Evolutionary conservation across 78 protist species (phyloP), one percentile per base, ranked within the genome.

Genomic region (Dictyostelium intermedium): DNA sequence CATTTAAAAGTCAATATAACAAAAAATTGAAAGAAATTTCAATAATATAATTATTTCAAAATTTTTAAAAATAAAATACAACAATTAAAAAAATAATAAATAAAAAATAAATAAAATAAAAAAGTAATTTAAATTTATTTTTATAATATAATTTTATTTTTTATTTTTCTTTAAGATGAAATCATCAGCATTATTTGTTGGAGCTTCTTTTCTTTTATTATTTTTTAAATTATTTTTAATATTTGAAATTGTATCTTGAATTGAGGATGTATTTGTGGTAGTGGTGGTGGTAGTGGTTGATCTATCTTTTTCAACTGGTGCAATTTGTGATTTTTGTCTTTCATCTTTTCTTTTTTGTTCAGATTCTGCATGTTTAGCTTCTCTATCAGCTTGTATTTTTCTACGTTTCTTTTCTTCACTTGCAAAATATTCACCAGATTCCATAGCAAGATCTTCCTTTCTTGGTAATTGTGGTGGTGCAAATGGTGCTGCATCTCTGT

Each of bases 341-440:
- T 56, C 87, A 20, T 60, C 35, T 70, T 89, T 78, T 70, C 79
- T 60, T 13, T 80, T 89, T 14, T 56, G 63, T 27, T 72, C 77
- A 23, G 84, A 56, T 78, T 81, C 92, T 23, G 34, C 82, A 37
- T 93, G 93, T 79, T 83, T 83, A 18, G 66, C 85, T 32, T 83
- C 91, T 43, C 97, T 53, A 34, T 89, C 91, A 11, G n/a, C 43
- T 83, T 60, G 60, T 8, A 20, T 18, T 25, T 78, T 73, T 34
- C 79, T 85, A 25, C 32, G 95, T 73, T 94, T 87, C 92, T 95
- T 91, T 37, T 89, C 87, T 76, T 83, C 82, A 8, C 95, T 83
- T 13, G 98, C 72, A 43, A 97, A 98, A 89, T 97, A 98, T 95
- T 98, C 98, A 25, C 99, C 99, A 8, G 98, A 60, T 41, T 69